Evolutionary conservation across 495 filamentous ascomycete species (phyloP).

Genomic region (Penicillium waksmanii): DNA sequence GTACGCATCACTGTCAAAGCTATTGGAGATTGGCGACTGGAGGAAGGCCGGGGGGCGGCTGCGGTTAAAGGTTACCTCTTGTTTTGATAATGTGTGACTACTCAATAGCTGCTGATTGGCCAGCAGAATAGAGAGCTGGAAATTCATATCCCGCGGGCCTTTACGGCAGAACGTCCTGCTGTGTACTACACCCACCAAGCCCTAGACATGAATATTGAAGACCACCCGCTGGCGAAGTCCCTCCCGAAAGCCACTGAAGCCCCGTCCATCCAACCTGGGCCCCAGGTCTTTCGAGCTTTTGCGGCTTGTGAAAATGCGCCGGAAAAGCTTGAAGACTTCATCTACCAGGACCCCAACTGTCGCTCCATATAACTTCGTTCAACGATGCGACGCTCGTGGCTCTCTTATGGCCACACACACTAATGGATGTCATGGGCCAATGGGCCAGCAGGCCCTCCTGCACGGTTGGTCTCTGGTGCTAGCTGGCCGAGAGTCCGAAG

Average conservation of each 20-base stretch:
- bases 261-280: slow-evolving; percentile 14
- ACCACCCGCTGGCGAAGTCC: slow-evolving; percentile 36
- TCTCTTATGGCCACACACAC: slow-evolving; percentile 49
- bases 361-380: slow-evolving; percentile 52
- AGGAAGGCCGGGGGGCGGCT: slow-evolving; percentile 49
- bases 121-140: slow-evolving; percentile 33
- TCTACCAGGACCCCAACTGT: slow-evolving; percentile 43
- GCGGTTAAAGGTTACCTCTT: slow-evolving; percentile 32
- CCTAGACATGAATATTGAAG: slow-evolving; percentile 28
- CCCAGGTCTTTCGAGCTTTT: slow-evolving; percentile 13
- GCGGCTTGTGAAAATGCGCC: slow-evolving; percentile 32
- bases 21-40: slow-evolving; percentile 47
- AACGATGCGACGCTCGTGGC: slow-evolving; percentile 51
- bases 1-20: slow-evolving; percentile 35
- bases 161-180: slow-evolving; percentile 29
- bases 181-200: slow-evolving; percentile 37
- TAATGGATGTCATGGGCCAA: slow-evolving; percentile 53
- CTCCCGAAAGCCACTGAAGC: slow-evolving; percentile 28
- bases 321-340: no score
- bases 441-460: slow-evolving; percentile 34
- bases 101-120: slow-evolving; percentile 4
- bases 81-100: neutral
- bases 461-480: slow-evolving; percentile 24
- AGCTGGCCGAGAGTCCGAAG: slow-evolving; percentile 20
- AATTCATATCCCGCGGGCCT: slow-evolving; percentile 40